These are phyloP conservation scores for Selaginella tamariscina DNA, from an alignment of 75 land plant species.

Conservation along the genomic window DNA sequence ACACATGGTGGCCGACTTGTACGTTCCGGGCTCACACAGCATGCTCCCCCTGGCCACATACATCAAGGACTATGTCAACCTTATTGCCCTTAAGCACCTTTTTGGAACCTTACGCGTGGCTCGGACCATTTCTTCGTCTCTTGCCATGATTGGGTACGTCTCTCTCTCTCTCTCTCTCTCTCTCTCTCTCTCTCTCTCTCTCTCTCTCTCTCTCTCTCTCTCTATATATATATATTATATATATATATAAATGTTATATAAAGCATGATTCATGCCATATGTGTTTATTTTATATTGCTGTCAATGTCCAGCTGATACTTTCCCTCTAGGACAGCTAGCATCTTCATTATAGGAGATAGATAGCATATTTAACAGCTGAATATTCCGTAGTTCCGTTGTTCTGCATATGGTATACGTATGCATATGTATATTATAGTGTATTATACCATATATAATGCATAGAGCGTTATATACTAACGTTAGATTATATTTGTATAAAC, in stretches of 20 bases:
- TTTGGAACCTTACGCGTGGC: slow-evolving; percentile 9
- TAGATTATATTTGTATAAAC: too few species aligned
- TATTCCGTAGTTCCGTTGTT: too few species aligned
- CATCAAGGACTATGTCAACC: slow-evolving; percentile 10
- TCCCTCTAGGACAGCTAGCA: not conserved
- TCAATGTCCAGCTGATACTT: not conserved
- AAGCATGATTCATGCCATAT: not conserved
- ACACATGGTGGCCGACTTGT: not conserved
- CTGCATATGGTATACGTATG: too few species aligned
- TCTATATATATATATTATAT: too few species aligned
- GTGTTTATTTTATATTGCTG: not conserved
- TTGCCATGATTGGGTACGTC: slow-evolving; percentile 11
- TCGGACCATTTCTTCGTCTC: slow-evolving; percentile 9
- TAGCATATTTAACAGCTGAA: too few species aligned
- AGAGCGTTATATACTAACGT: too few species aligned
- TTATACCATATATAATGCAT: too few species aligned
- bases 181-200: not conserved
- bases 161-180: not conserved
- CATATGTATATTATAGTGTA: too few species aligned
- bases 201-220: not conserved
- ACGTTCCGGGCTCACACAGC: slow-evolving; percentile 10
- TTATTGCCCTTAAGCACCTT: slow-evolving; percentile 2
- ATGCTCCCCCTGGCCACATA: slow-evolving; percentile 9
- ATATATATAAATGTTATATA: not conserved
- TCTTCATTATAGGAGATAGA: too few species aligned